These are phyloP conservation scores for Metschnikowia proteae DNA, from an alignment of 805 yeast species.

Conservation along the genomic window DNA sequence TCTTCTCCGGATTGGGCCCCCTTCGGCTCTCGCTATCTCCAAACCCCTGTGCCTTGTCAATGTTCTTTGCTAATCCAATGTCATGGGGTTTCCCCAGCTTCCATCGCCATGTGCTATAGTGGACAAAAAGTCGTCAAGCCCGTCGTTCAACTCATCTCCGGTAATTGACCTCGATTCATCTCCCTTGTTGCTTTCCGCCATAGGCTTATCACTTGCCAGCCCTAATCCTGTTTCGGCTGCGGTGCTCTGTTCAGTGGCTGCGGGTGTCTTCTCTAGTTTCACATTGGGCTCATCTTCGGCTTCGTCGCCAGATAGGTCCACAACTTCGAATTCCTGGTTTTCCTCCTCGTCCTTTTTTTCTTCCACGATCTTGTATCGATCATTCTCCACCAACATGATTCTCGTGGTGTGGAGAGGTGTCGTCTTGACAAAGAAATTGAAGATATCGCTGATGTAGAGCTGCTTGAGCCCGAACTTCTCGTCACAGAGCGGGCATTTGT, in stretches of 20 bases:
- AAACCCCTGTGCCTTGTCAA: too few relatives aligned
- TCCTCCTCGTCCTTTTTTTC: slow-evolving; percentile 16
- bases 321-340: slow-evolving; percentile 21
- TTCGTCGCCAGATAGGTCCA: slow-evolving; percentile 32
- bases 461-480: slow-evolving; percentile 30
- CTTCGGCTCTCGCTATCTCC: too few relatives aligned
- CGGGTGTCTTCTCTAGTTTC: slow-evolving; percentile 6
- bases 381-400: slow-evolving; percentile 35
- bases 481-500: slow-evolving; percentile 42
- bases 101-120: slow-evolving; percentile 28
- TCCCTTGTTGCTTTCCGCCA: background rate
- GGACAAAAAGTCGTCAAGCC: slow-evolving; percentile 28
- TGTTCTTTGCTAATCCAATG: slow-evolving; percentile 25
- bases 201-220: background rate
- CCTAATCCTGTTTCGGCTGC: background rate
- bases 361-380: slow-evolving; percentile 32
- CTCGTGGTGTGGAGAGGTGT: slow-evolving; percentile 33
- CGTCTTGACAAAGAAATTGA: slow-evolving; percentile 39
- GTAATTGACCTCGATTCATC: slow-evolving; percentile 3
- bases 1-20: too few relatives aligned
- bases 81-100: slow-evolving; percentile 39
- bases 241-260: background rate
- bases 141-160: slow-evolving; percentile 23
- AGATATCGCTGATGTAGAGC: slow-evolving; percentile 35
- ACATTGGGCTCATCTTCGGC: slow-evolving; percentile 15